phyloP scores from a whole-genome alignment of 805 yeast genomes.

The Torulaspora indica region DNA sequence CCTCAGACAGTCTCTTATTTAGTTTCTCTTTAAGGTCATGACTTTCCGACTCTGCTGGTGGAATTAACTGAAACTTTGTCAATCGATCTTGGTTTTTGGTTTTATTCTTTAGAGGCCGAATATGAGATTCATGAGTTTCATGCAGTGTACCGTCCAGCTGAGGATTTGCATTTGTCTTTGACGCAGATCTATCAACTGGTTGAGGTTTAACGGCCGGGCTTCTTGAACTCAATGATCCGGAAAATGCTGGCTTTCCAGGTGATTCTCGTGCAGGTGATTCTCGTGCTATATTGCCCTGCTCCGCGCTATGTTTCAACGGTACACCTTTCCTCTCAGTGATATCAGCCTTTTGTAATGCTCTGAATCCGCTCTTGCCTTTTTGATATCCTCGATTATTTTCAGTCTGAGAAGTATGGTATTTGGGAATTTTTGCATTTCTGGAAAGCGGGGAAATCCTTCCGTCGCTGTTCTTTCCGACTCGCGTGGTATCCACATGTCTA shows the following conservation, averaged over 20 bases:
- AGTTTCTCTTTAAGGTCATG: constrained; percentile 30
- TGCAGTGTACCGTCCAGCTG: not conserved
- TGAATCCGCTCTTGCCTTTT: not conserved
- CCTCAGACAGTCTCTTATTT: constrained; percentile 32
- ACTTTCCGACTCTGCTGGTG: constrained; percentile 24
- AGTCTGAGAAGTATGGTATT: not conserved
- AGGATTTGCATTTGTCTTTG: not conserved
- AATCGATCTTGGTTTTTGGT: constrained; percentile 22
- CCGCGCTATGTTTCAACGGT: not conserved
- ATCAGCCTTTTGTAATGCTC: not conserved
- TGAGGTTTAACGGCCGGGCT: not conserved
- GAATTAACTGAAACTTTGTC: constrained; percentile 31
- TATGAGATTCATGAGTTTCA: not conserved
- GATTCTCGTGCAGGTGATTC: not conserved
- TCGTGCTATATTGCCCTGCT: not conserved
- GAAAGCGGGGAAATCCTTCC: not conserved
- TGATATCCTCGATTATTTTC: not conserved
- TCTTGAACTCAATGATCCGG: not conserved
- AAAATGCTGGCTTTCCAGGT: not conserved
- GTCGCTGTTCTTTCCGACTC: not conserved
- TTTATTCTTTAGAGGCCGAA: not conserved
- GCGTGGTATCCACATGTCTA: not conserved
- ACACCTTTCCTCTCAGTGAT: not conserved
- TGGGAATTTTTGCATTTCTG: not conserved
- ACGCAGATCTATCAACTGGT: not conserved